Percentiles rank a stretch among this genome's conserved stretches.
Evolutionary conservation across 2,329 filamentous ascomycete species (phyloP).

Genomic region (Lasiodiplodia sp.): DNA sequence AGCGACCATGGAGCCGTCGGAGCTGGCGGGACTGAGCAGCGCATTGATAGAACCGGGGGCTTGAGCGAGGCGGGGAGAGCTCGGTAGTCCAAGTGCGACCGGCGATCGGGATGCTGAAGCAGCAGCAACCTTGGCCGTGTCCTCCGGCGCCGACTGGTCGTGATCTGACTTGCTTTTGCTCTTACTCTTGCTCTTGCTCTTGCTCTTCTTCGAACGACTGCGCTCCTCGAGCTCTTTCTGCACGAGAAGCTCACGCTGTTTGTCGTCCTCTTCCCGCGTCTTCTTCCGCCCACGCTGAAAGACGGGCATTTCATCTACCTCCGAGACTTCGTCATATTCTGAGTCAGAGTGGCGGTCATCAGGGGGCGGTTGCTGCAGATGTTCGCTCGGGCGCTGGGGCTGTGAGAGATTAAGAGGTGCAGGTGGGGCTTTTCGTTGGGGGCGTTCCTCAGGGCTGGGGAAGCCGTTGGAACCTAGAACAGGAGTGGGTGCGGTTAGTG

Average conservation of each 20-base stretch:
- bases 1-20: constrained; percentile 47
- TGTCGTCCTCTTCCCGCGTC: constrained; percentile 88
- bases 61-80: constrained; percentile 48
- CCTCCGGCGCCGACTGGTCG: constrained; percentile 32
- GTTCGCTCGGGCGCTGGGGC: constrained; percentile 51
- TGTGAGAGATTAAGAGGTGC: constrained; percentile 78
- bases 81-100: constrained; percentile 38
- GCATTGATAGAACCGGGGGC: constrained; percentile 46
- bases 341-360: constrained; percentile 73
- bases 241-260: constrained; percentile 73
- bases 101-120: constrained; percentile 13
- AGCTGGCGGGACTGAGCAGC: constrained; percentile 59
- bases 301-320: constrained; percentile 66
- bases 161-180: constrained; percentile 44
- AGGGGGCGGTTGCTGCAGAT: constrained; percentile 53
- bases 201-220: constrained; percentile 75
- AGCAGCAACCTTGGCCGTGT: constrained; percentile 24
- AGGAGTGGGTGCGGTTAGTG: constrained; percentile 49
- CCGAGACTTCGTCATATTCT: constrained; percentile 79
- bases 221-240: constrained; percentile 72
- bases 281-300: constrained; percentile 76
- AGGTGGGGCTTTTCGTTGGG: constrained; percentile 81
- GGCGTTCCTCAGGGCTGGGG: constrained; percentile 42
- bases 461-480: constrained; percentile 46
- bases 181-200: constrained; percentile 63